phyloP scores from a whole-genome alignment of 805 yeast species.

The Limtongia smithiae region DNA sequence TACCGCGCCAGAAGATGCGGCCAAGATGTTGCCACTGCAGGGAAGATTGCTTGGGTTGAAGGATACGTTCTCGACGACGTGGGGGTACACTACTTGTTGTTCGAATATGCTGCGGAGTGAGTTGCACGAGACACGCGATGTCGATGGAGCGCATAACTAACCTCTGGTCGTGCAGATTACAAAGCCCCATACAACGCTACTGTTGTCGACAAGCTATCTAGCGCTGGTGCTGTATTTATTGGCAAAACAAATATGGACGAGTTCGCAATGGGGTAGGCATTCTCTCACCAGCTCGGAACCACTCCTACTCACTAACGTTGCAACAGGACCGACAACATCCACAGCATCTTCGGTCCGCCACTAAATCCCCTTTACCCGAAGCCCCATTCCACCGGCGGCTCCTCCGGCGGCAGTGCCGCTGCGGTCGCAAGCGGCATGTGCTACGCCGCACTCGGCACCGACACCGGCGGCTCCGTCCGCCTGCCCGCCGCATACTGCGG shows the following conservation, averaged over 20 bases:
- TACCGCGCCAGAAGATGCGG: too few species aligned
- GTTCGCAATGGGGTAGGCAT: slow-evolving; percentile 84
- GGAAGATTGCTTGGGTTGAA: slow-evolving; percentile 54
- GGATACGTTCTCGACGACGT: slow-evolving; percentile 72
- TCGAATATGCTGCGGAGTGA: slow-evolving; percentile 53
- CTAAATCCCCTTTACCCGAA: slow-evolving; percentile 44
- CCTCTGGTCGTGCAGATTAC: slow-evolving; percentile 42
- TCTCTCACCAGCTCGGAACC: background rate
- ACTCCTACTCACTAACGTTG: background rate
- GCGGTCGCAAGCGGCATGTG: slow-evolving; percentile 71
- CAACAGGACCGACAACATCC: slow-evolving; percentile 36
- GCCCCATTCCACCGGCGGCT: slow-evolving; percentile 70
- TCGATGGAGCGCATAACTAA: background rate
- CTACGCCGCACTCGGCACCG: slow-evolving; percentile 79
- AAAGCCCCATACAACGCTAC: slow-evolving; percentile 81
- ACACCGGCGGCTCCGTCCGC: slow-evolving; percentile 95
- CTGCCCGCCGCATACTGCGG: slow-evolving; percentile 88
- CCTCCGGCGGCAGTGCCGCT: slow-evolving; percentile 95
- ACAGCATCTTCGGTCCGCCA: slow-evolving; percentile 37
- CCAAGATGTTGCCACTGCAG: slow-evolving; percentile 24
- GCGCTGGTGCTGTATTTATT: slow-evolving; percentile 48
- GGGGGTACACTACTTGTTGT: slow-evolving; percentile 72
- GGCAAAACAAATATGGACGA: slow-evolving; percentile 95
- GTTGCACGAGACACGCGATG: background rate
- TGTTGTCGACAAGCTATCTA: slow-evolving; percentile 51